phyloP scores from a whole-genome alignment of 1,284 basidiomycete species.

The Fomitopsis palustris region DNA sequence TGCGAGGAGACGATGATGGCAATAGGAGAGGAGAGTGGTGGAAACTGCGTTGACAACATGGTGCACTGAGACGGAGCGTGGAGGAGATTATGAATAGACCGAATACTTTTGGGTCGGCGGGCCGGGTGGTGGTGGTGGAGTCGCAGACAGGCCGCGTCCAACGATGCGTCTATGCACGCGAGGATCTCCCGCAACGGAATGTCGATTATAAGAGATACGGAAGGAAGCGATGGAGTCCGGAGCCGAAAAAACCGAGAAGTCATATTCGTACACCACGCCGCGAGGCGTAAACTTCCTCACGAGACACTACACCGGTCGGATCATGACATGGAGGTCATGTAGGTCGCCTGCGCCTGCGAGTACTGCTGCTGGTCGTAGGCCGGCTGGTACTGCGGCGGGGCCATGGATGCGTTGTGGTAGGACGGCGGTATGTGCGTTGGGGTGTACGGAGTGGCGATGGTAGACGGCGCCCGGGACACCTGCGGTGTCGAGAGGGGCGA shows the following conservation, averaged over 20 bases:
- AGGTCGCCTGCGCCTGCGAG: conserved; percentile 6
- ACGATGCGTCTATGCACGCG: not conserved
- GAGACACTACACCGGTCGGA: not conserved
- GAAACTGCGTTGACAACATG: conserved; percentile 1
- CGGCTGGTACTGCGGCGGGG: conserved; percentile 40
- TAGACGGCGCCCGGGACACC: conserved; percentile 16
- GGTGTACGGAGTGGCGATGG: conserved; percentile 2
- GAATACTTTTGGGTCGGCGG: not conserved
- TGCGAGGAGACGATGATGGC: not conserved
- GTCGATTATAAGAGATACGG: not conserved
- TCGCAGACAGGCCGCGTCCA: not conserved
- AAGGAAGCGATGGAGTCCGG: not conserved
- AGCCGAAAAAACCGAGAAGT: not conserved
- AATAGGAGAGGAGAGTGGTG: not conserved
- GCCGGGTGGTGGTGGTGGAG: not conserved
- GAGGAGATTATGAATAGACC: not conserved
- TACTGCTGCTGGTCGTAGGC: conserved; percentile 6
- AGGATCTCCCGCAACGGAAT: not conserved
- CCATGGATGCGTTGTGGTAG: conserved; percentile 42
- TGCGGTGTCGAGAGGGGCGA: conserved; percentile 21
- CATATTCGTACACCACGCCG: conserved; percentile 2
- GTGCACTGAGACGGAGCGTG: not conserved
- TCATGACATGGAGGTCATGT: conserved; percentile 14
- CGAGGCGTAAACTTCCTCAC: not conserved
- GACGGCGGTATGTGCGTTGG: conserved; percentile 27